phyloP scores from a whole-genome alignment of 441 rosid genomes.

The Omphalea diandra region DNA sequence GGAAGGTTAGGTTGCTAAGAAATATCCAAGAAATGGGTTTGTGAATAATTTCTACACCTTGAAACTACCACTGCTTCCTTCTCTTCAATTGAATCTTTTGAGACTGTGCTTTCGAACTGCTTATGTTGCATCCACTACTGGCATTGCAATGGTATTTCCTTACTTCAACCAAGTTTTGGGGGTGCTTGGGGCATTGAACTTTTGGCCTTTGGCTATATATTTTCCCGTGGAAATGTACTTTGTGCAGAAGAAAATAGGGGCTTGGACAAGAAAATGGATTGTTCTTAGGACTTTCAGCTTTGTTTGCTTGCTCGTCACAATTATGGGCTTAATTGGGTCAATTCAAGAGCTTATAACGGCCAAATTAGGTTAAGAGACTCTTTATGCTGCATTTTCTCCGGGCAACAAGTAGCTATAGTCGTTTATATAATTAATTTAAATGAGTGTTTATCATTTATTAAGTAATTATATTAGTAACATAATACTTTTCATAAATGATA shows the following conservation, averaged over 20 bases:
- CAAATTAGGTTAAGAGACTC: slow-evolving; percentile 33
- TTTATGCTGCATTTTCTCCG: no score
- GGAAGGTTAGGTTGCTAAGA: slow-evolving; percentile 45
- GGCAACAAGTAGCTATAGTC: no score
- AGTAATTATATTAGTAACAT: no score
- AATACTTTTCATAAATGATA: no score
- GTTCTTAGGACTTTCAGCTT: slow-evolving; percentile 60
- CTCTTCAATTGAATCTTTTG: slow-evolving; percentile 40
- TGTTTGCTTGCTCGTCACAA: slow-evolving; percentile 44
- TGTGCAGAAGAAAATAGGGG: slow-evolving; percentile 54
- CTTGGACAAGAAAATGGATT: slow-evolving; percentile 71
- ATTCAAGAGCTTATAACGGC: slow-evolving; percentile 51
- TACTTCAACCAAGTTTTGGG: slow-evolving; percentile 81
- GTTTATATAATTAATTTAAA: no score
- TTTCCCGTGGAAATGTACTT: slow-evolving; percentile 86
- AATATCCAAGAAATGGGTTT: slow-evolving; percentile 46
- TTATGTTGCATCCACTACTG: slow-evolving; percentile 61
- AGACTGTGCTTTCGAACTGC: slow-evolving; percentile 56
- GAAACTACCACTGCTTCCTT: slow-evolving; percentile 37
- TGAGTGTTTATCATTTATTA: no score
- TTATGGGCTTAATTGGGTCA: slow-evolving; percentile 59
- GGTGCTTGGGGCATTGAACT: slow-evolving; percentile 66
- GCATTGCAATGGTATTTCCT: slow-evolving; percentile 54
- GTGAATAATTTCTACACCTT: slow-evolving; percentile 36
- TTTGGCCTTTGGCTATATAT: slow-evolving; percentile 78